Conservation (phyloP, 2,329 filamentous ascomycete genomes). For the Xylaria sp. region DNA sequence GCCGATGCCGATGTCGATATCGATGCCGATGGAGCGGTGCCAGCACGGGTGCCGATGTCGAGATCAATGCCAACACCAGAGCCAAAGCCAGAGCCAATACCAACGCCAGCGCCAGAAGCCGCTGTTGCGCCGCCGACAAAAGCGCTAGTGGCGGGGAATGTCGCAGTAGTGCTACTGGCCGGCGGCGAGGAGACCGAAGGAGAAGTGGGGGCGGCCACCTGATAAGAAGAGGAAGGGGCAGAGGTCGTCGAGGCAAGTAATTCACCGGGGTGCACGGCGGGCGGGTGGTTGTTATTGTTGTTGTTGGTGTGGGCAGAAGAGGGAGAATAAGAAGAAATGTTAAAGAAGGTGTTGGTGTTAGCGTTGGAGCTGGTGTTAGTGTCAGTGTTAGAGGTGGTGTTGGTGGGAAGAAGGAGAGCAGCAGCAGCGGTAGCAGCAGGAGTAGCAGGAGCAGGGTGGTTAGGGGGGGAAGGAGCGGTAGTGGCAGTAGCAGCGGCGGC, state of each 20-base stretch:
- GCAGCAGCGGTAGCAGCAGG: neutral
- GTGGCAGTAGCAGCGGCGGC: slow-evolving; percentile 6
- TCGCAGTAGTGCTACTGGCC: slow-evolving; percentile 38
- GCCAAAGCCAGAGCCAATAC: slow-evolving; percentile 31
- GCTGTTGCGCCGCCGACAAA: slow-evolving; percentile 29
- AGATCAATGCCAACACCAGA: slow-evolving; percentile 33
- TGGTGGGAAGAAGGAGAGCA: slow-evolving; percentile 25
- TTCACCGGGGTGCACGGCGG: slow-evolving; percentile 59
- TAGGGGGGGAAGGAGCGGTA: slow-evolving; percentile 20
- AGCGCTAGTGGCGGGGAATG: slow-evolving; percentile 41
- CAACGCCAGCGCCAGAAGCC: slow-evolving; percentile 35
- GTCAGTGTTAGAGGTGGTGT: slow-evolving; percentile 33
- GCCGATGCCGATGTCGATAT: slow-evolving; percentile 33
- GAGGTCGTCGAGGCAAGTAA: slow-evolving; percentile 56
- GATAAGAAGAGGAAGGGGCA: slow-evolving; percentile 45
- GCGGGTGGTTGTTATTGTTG: slow-evolving; percentile 50
- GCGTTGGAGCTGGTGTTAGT: neutral
- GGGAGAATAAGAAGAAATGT: too few species aligned
- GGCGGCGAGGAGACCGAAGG: slow-evolving; percentile 29
- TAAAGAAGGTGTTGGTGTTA: neutral
- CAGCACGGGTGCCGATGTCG: slow-evolving; percentile 25
- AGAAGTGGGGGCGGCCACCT: slow-evolving; percentile 40
- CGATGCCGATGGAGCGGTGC: slow-evolving; percentile 5
- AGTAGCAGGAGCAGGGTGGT: slow-evolving; percentile 47
- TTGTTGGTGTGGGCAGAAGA: slow-evolving; percentile 35